Evolutionary conservation across 768 basidiomycete species (phyloP).

Genomic region (Sarcodon sp.): DNA sequence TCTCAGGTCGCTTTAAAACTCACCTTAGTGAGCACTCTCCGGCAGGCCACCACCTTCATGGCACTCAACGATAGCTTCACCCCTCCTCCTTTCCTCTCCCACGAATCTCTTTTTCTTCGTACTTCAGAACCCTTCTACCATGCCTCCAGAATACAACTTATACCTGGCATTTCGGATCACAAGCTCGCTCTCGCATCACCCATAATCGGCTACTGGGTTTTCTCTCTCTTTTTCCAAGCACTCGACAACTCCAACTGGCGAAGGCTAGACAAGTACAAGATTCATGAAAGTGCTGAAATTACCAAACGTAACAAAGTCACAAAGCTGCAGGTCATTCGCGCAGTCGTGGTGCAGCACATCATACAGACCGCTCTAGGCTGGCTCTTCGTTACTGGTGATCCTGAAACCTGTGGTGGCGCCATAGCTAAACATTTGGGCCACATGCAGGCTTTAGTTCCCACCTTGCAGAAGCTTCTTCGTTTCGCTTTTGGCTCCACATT

Average conservation of each 20-base stretch:
- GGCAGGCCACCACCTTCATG: too few species aligned
- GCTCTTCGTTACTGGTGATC: constrained; percentile 42
- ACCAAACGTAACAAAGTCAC: constrained; percentile 63
- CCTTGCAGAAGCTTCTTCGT: constrained; percentile 24
- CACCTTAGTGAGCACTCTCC: too few species aligned
- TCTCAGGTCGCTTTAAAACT: too few species aligned
- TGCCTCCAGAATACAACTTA: constrained; percentile 26
- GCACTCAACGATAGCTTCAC: too few species aligned
- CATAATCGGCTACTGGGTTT: constrained; percentile 71
- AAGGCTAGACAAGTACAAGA: constrained; percentile 72
- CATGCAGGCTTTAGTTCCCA: constrained; percentile 22
- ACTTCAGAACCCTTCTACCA: constrained; percentile 39
- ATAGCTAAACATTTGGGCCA: constrained; percentile 25
- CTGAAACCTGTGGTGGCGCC: constrained; percentile 6
- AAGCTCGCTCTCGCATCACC: constrained; percentile 63
- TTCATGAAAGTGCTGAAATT: constrained; percentile 82
- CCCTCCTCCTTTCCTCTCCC: not conserved
- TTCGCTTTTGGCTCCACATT: constrained; percentile 28
- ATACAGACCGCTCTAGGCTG: constrained; percentile 73
- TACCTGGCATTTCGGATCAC: constrained; percentile 57
- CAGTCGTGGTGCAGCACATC: constrained; percentile 78
- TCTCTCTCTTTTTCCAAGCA: constrained; percentile 68
- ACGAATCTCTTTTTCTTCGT: not conserved
- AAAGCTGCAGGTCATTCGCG: constrained; percentile 54
- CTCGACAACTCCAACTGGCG: constrained; percentile 70